A percentile compares a stretch with the other conserved stretches of the same genome.
phyloP scores from a whole-genome alignment of 176 grass and related monocot genomes.

The Chloris gayana region DNA sequence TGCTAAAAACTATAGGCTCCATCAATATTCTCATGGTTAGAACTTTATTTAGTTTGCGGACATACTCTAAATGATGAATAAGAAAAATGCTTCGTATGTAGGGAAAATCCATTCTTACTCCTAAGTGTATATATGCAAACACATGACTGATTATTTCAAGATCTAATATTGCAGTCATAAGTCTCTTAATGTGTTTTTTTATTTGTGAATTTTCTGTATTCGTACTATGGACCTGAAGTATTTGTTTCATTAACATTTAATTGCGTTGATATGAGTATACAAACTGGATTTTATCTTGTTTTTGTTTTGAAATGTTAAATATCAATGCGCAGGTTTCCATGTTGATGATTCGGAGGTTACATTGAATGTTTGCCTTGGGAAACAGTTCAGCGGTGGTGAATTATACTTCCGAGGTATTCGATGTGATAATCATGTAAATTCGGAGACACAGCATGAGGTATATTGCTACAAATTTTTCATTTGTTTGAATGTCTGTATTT shows the following conservation, averaged over 20 bases:
- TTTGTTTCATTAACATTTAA: slow-evolving; percentile 5
- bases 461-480: background rate
- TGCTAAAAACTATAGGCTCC: too few relatives aligned
- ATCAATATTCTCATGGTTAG: too few relatives aligned
- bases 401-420: slow-evolving; percentile 94
- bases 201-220: slow-evolving; percentile 5
- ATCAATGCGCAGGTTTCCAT: slow-evolving; percentile 71
- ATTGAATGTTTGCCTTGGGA: slow-evolving; percentile 95
- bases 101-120: too few relatives aligned
- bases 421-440: slow-evolving; percentile 97
- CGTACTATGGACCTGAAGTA: slow-evolving; percentile 8
- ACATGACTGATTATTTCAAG: background rate
- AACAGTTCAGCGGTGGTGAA: slow-evolving; percentile 95
- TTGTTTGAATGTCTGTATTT: background rate
- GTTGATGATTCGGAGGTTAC: slow-evolving; percentile 99
- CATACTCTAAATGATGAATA: too few relatives aligned
- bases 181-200: background rate
- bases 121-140: background rate
- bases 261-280: slow-evolving; percentile 1
- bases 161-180: background rate
- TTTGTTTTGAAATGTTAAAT: slow-evolving; percentile 16
- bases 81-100: too few relatives aligned
- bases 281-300: background rate
- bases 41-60: too few relatives aligned
- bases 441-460: slow-evolving; percentile 86